phyloP scores from a whole-genome alignment of 108 stramenopile genomes.

The Cyclostephanos invisitatus region DNA sequence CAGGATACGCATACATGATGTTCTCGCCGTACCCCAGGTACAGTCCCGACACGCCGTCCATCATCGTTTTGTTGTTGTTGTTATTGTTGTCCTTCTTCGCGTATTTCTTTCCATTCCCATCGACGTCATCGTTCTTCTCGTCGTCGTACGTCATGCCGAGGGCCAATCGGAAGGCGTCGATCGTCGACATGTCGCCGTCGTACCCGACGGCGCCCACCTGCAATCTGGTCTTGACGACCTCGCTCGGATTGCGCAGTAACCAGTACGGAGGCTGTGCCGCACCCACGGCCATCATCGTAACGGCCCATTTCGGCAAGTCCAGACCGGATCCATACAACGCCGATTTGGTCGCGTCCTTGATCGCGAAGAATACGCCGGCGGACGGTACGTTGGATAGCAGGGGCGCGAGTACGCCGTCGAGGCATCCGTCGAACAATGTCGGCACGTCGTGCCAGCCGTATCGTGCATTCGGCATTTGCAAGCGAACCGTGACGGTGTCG shows the following conservation, averaged over 20 bases:
- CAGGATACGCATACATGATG: conserved; percentile 78
- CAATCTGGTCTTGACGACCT: conserved; percentile 81
- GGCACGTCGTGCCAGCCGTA: conserved; percentile 52
- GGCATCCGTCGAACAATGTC: conserved; percentile 58
- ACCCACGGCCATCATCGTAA: conserved; percentile 66
- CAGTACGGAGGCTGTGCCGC: conserved; percentile 76
- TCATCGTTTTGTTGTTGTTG: conserved; percentile 17
- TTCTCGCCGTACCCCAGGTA: conserved; percentile 83
- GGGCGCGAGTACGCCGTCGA: conserved; percentile 59
- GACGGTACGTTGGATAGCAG: conserved; percentile 76
- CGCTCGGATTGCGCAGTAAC: conserved; percentile 81
- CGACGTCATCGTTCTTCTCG: too few relatives aligned
- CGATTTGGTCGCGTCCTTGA: conserved; percentile 73
- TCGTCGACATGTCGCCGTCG: conserved; percentile 47
- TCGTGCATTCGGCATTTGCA: conserved; percentile 74
- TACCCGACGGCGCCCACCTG: conserved; percentile 68
- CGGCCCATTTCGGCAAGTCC: conserved; percentile 52
- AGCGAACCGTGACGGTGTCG: conserved; percentile 79
- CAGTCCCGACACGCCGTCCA: conserved; percentile 42
- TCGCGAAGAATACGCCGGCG: conserved; percentile 80
- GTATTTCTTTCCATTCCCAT: conserved; percentile 1
- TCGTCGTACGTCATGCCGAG: too few relatives aligned
- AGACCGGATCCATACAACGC: conserved; percentile 35
- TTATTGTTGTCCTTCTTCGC: neutral
- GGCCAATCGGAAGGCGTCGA: conserved; percentile 53